Conservation (phyloP, 139 green algal genomes). For the Chlorella ohadii region DNA sequence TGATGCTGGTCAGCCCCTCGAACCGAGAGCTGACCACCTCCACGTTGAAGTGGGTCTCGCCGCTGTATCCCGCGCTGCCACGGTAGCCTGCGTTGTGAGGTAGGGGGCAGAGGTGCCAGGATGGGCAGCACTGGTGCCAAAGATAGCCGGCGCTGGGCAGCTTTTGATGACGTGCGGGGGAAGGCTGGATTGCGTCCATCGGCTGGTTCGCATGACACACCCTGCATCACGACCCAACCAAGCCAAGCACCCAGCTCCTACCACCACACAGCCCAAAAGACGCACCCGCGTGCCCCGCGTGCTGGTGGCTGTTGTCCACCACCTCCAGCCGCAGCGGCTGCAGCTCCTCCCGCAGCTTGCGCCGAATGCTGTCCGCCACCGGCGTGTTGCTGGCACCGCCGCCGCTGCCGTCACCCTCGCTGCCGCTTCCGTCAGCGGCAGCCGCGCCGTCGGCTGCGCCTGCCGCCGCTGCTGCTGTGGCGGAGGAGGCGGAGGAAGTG, state of each 20-base stretch:
- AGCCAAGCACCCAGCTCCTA: no score
- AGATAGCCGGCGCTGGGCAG: no score
- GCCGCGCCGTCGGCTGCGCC: neutral
- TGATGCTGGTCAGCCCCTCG: slow-evolving; percentile 63
- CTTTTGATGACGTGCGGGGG: no score
- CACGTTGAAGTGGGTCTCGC: slow-evolving; percentile 72
- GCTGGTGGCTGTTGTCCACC: slow-evolving; percentile 62
- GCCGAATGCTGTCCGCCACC: slow-evolving; percentile 52
- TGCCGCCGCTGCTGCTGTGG: neutral
- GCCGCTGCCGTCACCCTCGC: neutral
- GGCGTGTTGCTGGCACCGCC: slow-evolving; percentile 38
- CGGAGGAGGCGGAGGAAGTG: neutral
- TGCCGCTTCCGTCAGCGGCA: neutral
- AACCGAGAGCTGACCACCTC: slow-evolving; percentile 65
- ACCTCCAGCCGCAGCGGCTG: slow-evolving; percentile 53
- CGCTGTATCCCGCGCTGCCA: slow-evolving; percentile 17
- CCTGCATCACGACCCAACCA: no score
- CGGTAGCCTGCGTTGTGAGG: no score
- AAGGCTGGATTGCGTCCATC: no score
- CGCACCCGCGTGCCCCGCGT: slow-evolving; percentile 65
- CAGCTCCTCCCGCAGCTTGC: slow-evolving; percentile 51
- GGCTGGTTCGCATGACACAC: no score
- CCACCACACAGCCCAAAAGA: no score
- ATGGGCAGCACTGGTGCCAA: no score
- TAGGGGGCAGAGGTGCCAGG: no score